A percentile compares a stretch with the other conserved stretches of the same genome.
phyloP scores from a whole-genome alignment of 495 filamentous ascomycete genomes.

The Daldinia caldariorum region DNA sequence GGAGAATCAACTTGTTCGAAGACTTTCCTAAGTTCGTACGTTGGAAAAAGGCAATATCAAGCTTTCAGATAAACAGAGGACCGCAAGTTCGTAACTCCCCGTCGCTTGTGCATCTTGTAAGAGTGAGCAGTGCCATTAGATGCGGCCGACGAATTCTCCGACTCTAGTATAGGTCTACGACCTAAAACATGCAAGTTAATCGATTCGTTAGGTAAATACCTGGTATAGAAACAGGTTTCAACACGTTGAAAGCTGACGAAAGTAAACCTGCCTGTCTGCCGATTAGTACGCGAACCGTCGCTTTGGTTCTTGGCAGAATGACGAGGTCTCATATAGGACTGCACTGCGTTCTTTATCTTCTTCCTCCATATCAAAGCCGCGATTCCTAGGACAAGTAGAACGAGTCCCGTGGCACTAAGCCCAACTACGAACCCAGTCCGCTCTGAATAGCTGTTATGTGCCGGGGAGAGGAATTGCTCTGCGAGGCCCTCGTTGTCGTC shows the following conservation, averaged over 20 bases:
- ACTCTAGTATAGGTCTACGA: neutral
- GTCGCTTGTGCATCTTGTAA: neutral
- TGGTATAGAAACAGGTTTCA: neutral
- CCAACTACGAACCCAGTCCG: slow-evolving; percentile 28
- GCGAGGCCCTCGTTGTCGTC: slow-evolving; percentile 26
- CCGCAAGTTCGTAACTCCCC: neutral
- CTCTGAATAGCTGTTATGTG: neutral
- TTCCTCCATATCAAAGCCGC: slow-evolving; percentile 15
- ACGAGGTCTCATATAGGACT: neutral
- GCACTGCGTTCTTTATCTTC: neutral
- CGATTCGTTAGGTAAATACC: neutral
- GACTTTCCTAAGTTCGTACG: neutral
- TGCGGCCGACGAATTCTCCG: neutral
- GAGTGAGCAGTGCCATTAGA: neutral
- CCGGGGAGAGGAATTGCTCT: slow-evolving; percentile 13
- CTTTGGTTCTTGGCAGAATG: neutral
- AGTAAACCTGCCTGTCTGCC: neutral
- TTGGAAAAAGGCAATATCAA: neutral
- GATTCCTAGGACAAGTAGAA: slow-evolving; percentile 24
- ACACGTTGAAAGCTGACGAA: neutral
- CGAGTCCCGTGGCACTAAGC: slow-evolving; percentile 16
- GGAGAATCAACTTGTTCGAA: neutral
- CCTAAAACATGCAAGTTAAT: neutral
- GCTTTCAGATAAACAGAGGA: neutral
- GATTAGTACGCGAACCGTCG: neutral